A percentile compares a stretch with the other conserved stretches of the same genome.
Conservation (phyloP, 116 monocot genomes). For the Iris pallida region DNA sequence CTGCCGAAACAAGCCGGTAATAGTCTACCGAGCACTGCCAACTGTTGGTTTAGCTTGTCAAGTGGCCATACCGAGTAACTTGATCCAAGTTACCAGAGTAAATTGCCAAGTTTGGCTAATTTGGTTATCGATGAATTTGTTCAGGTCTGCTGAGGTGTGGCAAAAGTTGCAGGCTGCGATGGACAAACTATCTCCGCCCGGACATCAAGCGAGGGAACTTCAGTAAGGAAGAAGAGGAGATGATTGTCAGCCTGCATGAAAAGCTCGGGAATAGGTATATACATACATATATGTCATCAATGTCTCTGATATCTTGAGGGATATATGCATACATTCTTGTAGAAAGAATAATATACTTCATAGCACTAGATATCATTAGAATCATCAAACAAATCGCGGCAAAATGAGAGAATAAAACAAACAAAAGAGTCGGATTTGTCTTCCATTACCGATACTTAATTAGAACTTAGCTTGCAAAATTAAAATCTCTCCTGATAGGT, state of each 20-base stretch:
- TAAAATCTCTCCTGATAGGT: no score
- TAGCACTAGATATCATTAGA: no score
- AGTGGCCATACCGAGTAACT: not conserved
- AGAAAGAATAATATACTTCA: no score
- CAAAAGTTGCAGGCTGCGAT: constrained; percentile 26
- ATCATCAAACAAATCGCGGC: no score
- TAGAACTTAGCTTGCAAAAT: no score
- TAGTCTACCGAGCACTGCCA: no score
- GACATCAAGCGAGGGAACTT: constrained; percentile 46
- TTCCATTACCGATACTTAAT: no score
- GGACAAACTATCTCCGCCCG: constrained; percentile 41
- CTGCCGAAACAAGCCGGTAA: constrained; percentile 68
- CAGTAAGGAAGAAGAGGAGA: constrained; percentile 43
- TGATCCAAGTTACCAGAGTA: not conserved
- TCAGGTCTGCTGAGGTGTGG: constrained; percentile 68
- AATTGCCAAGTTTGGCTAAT: not conserved
- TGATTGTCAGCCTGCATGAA: constrained; percentile 45
- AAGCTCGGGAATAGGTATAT: constrained; percentile 54
- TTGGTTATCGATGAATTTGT: not conserved
- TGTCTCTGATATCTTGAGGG: not conserved
- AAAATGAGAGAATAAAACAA: no score
- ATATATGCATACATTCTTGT: no score
- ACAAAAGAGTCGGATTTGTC: no score
- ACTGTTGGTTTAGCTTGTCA: no score
- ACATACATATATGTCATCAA: not conserved